Evolutionary conservation across 2,329 filamentous ascomycete species (phyloP).

Genomic region (Amphichorda felina): DNA sequence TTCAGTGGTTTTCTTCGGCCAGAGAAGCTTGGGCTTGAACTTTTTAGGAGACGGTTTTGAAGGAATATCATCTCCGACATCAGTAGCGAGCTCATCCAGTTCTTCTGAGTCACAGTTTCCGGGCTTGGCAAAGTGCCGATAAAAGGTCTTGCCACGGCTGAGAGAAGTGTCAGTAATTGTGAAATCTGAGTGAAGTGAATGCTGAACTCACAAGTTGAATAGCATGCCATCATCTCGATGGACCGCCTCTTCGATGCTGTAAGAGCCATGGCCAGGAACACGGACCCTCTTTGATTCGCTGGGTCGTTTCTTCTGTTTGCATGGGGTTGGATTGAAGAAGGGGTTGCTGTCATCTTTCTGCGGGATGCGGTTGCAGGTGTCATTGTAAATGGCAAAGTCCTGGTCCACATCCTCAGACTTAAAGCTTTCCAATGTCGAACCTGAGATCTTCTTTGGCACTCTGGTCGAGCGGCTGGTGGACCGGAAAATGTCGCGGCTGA

Average conservation of each 20-base stretch:
- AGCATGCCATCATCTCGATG: slow-evolving; percentile 60
- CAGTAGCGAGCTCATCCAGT: slow-evolving; percentile 18
- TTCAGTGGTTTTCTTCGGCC: slow-evolving; percentile 39
- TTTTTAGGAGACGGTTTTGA: slow-evolving; percentile 40
- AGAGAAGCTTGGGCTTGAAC: slow-evolving; percentile 62
- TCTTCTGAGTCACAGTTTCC: slow-evolving; percentile 13
- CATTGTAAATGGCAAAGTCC: slow-evolving; percentile 63
- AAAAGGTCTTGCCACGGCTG: slow-evolving; percentile 71
- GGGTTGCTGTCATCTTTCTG: slow-evolving; percentile 61
- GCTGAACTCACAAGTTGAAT: slow-evolving; percentile 63
- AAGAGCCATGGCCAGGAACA: slow-evolving; percentile 44
- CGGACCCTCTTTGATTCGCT: slow-evolving; percentile 42
- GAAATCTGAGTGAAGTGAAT: slow-evolving; percentile 1
- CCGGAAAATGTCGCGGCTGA: slow-evolving; percentile 53
- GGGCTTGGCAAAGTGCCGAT: slow-evolving; percentile 39
- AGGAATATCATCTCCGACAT: slow-evolving; percentile 4
- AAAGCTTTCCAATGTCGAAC: slow-evolving; percentile 46
- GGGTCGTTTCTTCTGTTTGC: slow-evolving; percentile 32
- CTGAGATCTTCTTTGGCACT: slow-evolving; percentile 40
- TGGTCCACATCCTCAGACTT: slow-evolving; percentile 41
- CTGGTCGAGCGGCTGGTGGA: slow-evolving; percentile 38
- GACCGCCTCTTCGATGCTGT: slow-evolving; percentile 50
- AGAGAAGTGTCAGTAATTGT: slow-evolving; percentile 5
- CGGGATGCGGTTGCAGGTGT: slow-evolving; percentile 68
- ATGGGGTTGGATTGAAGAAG: slow-evolving; percentile 41